Base-by-base conservation (phyloP, 345 rosid genomes). In the Euphorbia lathyris region DNA sequence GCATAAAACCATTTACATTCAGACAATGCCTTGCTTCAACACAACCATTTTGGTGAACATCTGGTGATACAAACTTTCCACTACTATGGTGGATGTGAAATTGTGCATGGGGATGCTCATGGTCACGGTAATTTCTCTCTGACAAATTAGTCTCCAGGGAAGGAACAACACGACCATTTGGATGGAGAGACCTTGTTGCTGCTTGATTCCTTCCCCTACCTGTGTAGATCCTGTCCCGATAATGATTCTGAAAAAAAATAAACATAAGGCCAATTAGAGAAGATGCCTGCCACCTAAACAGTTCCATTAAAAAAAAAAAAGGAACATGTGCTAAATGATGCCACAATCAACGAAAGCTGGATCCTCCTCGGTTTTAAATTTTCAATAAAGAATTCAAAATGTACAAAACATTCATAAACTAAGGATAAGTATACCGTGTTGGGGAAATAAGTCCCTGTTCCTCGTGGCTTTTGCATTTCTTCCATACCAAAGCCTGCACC, bases 371-470 rank as follows among this genome's bases (percentile, higher is more conserved):
- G 50, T 51, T 25, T 38, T 57, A 42, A 29, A 42, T 62, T 63
- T 50, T 63, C 48, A 72, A 45, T 51, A 75, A 19, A 65, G 68
- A 52, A 63, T 63, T 66, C 26, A 74, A 26, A n/a, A 65, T 64
- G 65, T 17, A 58, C 62, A 59, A 50, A 63, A 40, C 25, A 61
- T 48, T 65, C 23, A 40, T 74, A 67, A 76, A 74, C 47, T 25
- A 14, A 27, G 66, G 58, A 73, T 73, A 62, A 72, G 73, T 10
- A 58, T 88, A 88, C 94, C 88, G 76, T 70, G 73, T 82, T 88
- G 48, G 91, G 89, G 55, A 93, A 84, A 83, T 88, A 93, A 32
- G 96, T 93, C 74, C 97, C 98, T 13, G 91, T 93, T 76, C 96
- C 98, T 32, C 93, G 81, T 52, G 86, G 90, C 82, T 84, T 93